Base-by-base conservation (phyloP, 2,329 filamentous ascomycete genomes). In the Paraphoma chrysanthemicola region DNA sequence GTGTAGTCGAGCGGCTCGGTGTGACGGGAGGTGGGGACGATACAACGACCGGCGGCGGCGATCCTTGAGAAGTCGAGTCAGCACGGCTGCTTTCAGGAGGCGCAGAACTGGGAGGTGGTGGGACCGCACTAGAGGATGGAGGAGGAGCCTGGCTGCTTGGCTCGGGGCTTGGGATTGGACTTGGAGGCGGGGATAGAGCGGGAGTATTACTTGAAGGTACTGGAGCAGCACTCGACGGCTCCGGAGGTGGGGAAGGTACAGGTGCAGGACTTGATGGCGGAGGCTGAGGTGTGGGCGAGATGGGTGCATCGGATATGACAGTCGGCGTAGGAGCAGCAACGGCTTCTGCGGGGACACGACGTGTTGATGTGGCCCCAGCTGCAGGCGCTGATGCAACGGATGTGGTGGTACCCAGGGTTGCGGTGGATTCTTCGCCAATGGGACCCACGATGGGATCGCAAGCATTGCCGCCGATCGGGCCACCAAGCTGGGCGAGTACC, bases 381-480 rank as follows among this genome's bases (percentile, higher is more conserved):
- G 36, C 48, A 1, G 52, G 11, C 10, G 29, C 53, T 4, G 63
- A 60, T 1, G 41, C 18, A 0, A 70, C 6, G 9, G 43, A 58
- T 0, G 62, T 66, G 0, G 41, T 53, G n/a, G 31, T 49, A 4
- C 59, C 61, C 6, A 61, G 29, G 1, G 55, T 60, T 14, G 38
- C 44, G 14, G 62, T 65, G n/a, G 14, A 38, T 5, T 8, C 10
- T 1, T 49, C 28, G 1, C 29, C 38, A 0, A 56, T 55, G 12
- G 46, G 31, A 3, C 66, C 66, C n/a, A 62, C 56, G 4, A 74
- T 53, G 1, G 73, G 74, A 49, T 77, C 74, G 46, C 74, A 77
- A 9, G 74, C 74, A 3, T 49, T 50, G n/a, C 55, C 4, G 9
- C 66, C 68, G 44, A 76, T 75, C 0, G 64, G 28, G 2, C 53